Conservation (phyloP, 805 yeast species). For the Lachancea meyersii region DNA sequence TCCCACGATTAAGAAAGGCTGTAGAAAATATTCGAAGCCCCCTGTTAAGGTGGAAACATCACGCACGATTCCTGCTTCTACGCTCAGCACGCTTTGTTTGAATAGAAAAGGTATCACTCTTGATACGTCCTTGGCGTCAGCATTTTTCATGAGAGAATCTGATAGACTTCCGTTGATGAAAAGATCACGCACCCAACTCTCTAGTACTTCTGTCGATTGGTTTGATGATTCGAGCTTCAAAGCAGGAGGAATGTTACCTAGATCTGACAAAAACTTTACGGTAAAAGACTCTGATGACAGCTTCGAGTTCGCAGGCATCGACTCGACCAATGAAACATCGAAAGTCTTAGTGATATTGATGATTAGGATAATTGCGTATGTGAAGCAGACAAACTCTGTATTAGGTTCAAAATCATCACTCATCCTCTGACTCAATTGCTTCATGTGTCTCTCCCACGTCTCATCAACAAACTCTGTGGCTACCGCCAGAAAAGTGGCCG, state of each 20-base stretch:
- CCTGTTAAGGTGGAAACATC: conserved; percentile 57
- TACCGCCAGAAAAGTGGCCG: conserved; percentile 39
- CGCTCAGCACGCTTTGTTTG: conserved; percentile 62
- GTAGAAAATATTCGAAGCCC: conserved; percentile 83
- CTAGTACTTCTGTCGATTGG: conserved; percentile 34
- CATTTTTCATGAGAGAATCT: conserved; percentile 67
- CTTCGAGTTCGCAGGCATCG: conserved; percentile 19
- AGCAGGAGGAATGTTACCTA: conserved; percentile 22
- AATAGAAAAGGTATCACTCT: conserved; percentile 66
- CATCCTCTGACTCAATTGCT: conserved; percentile 25
- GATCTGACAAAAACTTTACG: conserved; percentile 24
- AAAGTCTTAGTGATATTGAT: conserved; percentile 37
- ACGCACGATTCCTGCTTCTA: conserved; percentile 43
- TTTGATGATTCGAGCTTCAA: conserved; percentile 24
- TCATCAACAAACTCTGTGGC: conserved; percentile 48
- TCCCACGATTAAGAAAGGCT: conserved; percentile 62
- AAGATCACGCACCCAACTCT: conserved; percentile 74
- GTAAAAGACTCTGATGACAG: conserved; percentile 27
- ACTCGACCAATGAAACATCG: conserved; percentile 30
- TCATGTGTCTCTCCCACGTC: conserved; percentile 28
- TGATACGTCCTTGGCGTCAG: conserved; percentile 61
- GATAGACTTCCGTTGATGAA: conserved; percentile 82
- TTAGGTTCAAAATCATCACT: conserved; percentile 49
- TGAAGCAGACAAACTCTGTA: conserved; percentile 63
- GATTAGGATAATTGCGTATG: conserved; percentile 49